A percentile compares a stretch with the other conserved stretches of the same genome.
These are phyloP conservation scores for Craspedostauros australis DNA, from an alignment of 108 stramenopile species.

Conservation along the genomic window DNA sequence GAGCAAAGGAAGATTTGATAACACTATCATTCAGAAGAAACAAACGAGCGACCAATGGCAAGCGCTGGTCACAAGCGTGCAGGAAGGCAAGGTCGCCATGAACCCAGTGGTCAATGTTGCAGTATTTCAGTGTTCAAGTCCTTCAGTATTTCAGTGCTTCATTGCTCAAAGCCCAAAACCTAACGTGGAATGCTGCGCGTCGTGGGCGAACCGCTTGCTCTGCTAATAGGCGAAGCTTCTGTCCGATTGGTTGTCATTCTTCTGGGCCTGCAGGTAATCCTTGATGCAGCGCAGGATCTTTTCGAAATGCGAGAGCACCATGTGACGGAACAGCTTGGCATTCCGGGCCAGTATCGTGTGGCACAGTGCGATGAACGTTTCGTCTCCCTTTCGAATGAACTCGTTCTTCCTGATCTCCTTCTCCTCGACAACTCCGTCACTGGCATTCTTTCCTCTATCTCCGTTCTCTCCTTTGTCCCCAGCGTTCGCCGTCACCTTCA, in stretches of 20 bases:
- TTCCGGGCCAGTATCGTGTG: constrained; percentile 55
- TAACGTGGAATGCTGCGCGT: no score
- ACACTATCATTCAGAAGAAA: no score
- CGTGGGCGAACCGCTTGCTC: no score
- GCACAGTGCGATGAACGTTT: constrained; percentile 53
- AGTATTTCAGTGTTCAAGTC: no score
- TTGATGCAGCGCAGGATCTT: constrained; percentile 44
- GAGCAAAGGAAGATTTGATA: no score
- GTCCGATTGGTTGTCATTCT: constrained; percentile 46
- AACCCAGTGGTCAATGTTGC: no score
- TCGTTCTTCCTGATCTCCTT: constrained; percentile 60
- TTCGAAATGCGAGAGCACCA: constrained; percentile 58
- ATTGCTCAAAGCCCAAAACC: no score
- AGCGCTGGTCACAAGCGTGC: no score
- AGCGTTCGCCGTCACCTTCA: constrained; percentile 10
- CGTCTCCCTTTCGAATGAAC: constrained; percentile 61
- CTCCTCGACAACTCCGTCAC: neutral
- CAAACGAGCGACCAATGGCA: no score
- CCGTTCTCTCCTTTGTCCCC: constrained; percentile 1
- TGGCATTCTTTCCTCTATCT: neutral
- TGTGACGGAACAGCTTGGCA: constrained; percentile 57
- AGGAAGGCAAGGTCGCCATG: no score
- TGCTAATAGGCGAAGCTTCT: constrained; percentile 42
- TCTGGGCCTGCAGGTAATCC: constrained; percentile 66
- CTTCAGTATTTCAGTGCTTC: no score